Conservation (phyloP, 2,329 filamentous ascomycete species). For the Scleromitrula shiraiana region DNA sequence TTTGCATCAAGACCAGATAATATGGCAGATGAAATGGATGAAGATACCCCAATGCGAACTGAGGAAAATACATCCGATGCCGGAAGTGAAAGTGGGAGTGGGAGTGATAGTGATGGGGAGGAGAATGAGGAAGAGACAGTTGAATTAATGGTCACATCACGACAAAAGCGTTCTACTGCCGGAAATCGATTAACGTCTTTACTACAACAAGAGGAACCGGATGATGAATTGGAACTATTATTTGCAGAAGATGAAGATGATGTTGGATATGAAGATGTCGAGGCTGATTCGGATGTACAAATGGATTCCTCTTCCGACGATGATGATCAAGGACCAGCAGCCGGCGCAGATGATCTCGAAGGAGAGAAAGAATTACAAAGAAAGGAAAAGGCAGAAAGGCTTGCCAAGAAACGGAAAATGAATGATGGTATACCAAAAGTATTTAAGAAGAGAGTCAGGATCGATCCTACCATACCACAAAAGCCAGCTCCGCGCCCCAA, state of each 20-base stretch:
- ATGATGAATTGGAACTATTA: slow-evolving; percentile 57
- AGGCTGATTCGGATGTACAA: slow-evolving; percentile 64
- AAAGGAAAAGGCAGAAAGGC: slow-evolving; percentile 60
- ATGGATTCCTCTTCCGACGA: slow-evolving; percentile 82
- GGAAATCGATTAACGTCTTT: slow-evolving; percentile 77
- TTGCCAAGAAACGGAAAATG: slow-evolving; percentile 72
- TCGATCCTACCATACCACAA: slow-evolving; percentile 44
- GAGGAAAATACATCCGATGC: slow-evolving; percentile 16
- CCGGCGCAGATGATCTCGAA: slow-evolving; percentile 53
- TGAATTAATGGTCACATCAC: slow-evolving; percentile 66
- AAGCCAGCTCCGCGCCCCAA: slow-evolving; percentile 40
- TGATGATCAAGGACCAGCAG: slow-evolving; percentile 64
- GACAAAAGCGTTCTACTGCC: slow-evolving; percentile 70
- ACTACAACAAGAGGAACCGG: slow-evolving; percentile 62
- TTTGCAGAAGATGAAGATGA: slow-evolving; percentile 64
- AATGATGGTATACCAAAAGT: slow-evolving; percentile 64
- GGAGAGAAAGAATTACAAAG: slow-evolving; percentile 83
- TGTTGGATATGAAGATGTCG: slow-evolving; percentile 61
- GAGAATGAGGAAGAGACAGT: slow-evolving; percentile 30
- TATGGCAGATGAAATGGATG: slow-evolving; percentile 14
- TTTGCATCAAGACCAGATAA: not conserved
- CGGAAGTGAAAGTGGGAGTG: slow-evolving; percentile 11
- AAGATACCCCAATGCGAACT: slow-evolving; percentile 15
- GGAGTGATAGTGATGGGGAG: slow-evolving; percentile 11
- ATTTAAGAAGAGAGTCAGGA: slow-evolving; percentile 69